Base-by-base conservation (phyloP, 2,329 filamentous ascomycete species). In the Fonsecaea pedrosoi region DNA sequence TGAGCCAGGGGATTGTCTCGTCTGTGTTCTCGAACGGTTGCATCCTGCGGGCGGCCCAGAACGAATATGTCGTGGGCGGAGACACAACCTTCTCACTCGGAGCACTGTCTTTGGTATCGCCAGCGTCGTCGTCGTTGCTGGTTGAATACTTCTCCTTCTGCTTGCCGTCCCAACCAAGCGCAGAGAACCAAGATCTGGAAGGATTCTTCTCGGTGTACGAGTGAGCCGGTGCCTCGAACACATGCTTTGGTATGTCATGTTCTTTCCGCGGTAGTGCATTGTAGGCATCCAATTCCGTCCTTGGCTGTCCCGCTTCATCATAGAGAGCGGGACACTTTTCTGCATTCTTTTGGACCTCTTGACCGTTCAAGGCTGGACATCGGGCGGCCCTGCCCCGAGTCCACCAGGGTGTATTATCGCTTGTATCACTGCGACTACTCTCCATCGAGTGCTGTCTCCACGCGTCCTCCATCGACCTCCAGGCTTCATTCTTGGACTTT, bases 1-100 rank as follows among this genome's bases (percentile, higher is more conserved):
- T 71, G n/a, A 83, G 73, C 69, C 82, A 83, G 2, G 76, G 71
- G 9, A 77, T 71, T 4, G 75, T 76, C 63, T 78, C 70, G 35
- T 79, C 78, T 21, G 77, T 75, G 21, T 77, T 69, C 59, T 73
- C 70, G 25, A 78, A 75, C 64, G 76, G 73, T 59, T 77, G 75
- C 45, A 72, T 67, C 6, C 62, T 45, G 9, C 65, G 63, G 32
- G 50, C 64, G 2, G 38, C 50, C 38, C 65, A 68, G 54, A 70
- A 32, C 4, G 56, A 66, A 50, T 70, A 68, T 18, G 53, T 60
- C 2, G 63, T 64, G 15, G 68, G 67, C 32, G 60, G 60, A 48
- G 54, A 25, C 5, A 56, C 12, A 7, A 35, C 21, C 45, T 38
- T 60, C 50, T 54, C 60, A 35, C 7, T 18, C 13, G 55, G 30